Evolutionary conservation across 306 rosid species (phyloP).

Genomic region (Prinsepia uniflora): DNA sequence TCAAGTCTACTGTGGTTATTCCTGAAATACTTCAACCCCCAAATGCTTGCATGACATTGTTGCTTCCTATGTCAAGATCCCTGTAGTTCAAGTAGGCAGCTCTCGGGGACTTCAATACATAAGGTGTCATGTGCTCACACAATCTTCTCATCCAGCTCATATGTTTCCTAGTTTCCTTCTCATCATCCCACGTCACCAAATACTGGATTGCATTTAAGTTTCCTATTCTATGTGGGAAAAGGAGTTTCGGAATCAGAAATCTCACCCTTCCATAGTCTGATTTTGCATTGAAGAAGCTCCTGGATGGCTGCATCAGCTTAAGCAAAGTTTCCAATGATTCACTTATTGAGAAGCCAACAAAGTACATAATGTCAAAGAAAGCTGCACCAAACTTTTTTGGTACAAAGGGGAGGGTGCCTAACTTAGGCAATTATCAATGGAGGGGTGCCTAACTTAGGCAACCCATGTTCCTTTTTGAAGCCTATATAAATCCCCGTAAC

Average conservation of each 20-base stretch:
- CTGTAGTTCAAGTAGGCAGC: conserved; percentile 64
- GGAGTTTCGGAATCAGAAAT: conserved; percentile 51
- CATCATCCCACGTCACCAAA: conserved; percentile 40
- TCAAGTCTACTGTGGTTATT: conserved; percentile 35
- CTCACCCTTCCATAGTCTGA: conserved; percentile 58
- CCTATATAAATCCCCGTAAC: too few relatives aligned
- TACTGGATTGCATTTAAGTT: conserved; percentile 52
- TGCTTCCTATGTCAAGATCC: conserved; percentile 69
- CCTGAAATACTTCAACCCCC: neutral
- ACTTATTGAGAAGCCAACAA: conserved; percentile 45
- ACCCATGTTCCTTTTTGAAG: too few relatives aligned
- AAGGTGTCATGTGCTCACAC: conserved; percentile 55
- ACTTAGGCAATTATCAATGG: too few relatives aligned
- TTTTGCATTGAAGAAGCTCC: conserved; percentile 58
- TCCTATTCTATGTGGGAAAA: conserved; percentile 69
- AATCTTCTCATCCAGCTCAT: conserved; percentile 54
- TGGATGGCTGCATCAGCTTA: conserved; percentile 34
- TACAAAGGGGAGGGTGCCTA: too few relatives aligned
- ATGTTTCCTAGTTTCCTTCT: conserved; percentile 33
- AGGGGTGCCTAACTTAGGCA: too few relatives aligned
- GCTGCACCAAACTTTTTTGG: too few relatives aligned
- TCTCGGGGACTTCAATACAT: conserved; percentile 59
- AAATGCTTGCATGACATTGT: conserved; percentile 32
- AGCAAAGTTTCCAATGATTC: conserved; percentile 51
- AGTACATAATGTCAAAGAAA: too few relatives aligned